Evolutionary conservation across 108 stramenopile species (phyloP).

Genomic region (Cyclotella atomus): DNA sequence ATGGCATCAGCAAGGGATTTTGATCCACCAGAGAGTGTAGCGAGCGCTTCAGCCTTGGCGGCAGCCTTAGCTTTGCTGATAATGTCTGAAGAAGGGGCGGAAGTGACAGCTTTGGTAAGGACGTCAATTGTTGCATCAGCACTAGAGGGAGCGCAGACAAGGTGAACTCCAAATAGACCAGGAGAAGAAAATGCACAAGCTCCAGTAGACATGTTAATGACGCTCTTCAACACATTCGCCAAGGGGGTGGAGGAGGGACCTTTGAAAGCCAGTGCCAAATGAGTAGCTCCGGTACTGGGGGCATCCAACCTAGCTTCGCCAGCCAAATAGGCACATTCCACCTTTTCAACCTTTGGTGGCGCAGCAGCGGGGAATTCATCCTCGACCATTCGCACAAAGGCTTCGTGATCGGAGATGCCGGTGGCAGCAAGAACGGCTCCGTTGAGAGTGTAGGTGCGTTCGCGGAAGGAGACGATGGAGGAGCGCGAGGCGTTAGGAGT

Average conservation of each 20-base stretch:
- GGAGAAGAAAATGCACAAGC: conserved; percentile 58
- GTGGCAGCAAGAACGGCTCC: conserved; percentile 86
- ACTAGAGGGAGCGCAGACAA: conserved; percentile 55
- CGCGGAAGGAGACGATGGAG: conserved; percentile 73
- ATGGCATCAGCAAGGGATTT: conserved; percentile 76
- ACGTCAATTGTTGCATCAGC: conserved; percentile 62
- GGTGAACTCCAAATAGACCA: conserved; percentile 84
- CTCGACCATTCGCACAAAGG: conserved; percentile 77
- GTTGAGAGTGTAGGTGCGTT: conserved; percentile 72
- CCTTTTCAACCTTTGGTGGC: conserved; percentile 22
- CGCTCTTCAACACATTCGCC: conserved; percentile 72
- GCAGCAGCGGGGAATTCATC: conserved; percentile 60
- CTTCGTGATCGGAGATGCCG: conserved; percentile 79
- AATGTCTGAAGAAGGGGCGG: conserved; percentile 53
- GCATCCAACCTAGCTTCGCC: conserved; percentile 81
- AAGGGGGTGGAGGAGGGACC: conserved; percentile 58
- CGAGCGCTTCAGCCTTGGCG: conserved; percentile 80
- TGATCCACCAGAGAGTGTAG: conserved; percentile 77
- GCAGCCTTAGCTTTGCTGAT: conserved; percentile 72
- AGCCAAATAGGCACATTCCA: conserved; percentile 61
- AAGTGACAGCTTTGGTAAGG: conserved; percentile 57
- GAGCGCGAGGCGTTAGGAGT: conserved; percentile 51
- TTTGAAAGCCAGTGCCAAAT: conserved; percentile 83
- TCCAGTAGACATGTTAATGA: conserved; percentile 56
- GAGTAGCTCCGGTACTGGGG: conserved; percentile 76